phyloP scores from a whole-genome alignment of 148 eudicot genomes.

The Spergularia bocconei region DNA sequence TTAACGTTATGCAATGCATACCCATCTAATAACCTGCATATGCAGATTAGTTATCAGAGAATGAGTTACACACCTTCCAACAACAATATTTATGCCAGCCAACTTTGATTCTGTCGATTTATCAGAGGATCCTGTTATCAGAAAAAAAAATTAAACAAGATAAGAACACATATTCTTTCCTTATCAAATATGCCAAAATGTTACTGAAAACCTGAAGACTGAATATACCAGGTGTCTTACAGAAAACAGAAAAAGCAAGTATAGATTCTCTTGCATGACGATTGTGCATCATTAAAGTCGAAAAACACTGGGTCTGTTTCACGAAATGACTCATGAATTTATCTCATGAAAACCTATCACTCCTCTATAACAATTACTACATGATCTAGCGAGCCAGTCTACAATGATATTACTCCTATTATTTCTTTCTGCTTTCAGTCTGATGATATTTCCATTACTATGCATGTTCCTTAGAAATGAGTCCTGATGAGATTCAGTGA shows the following conservation, averaged over 20 bases:
- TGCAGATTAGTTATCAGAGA: constrained; percentile 3
- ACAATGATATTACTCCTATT: background rate
- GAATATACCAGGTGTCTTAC: background rate
- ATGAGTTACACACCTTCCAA: constrained; percentile 61
- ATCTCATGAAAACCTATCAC: background rate
- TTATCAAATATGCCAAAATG: background rate
- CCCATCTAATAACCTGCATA: background rate
- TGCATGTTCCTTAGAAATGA: background rate
- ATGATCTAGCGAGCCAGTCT: background rate
- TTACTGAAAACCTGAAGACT: background rate
- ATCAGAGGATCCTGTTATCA: constrained; percentile 50
- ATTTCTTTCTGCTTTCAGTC: background rate
- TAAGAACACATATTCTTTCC: background rate
- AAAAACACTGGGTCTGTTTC: background rate
- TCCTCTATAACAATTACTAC: background rate
- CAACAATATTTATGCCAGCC: constrained; percentile 64
- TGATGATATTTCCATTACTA: background rate
- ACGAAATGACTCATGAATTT: background rate
- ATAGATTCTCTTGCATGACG: background rate
- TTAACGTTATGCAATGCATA: constrained; percentile 12
- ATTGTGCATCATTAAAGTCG: background rate
- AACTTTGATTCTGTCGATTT: constrained; percentile 54
- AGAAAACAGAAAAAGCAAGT: background rate
- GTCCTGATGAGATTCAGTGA: background rate
- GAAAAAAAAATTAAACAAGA: background rate